Evolutionary conservation across 2,329 filamentous ascomycete species (phyloP).

Genomic region (Pseudopyrenochaeta lycopersici): DNA sequence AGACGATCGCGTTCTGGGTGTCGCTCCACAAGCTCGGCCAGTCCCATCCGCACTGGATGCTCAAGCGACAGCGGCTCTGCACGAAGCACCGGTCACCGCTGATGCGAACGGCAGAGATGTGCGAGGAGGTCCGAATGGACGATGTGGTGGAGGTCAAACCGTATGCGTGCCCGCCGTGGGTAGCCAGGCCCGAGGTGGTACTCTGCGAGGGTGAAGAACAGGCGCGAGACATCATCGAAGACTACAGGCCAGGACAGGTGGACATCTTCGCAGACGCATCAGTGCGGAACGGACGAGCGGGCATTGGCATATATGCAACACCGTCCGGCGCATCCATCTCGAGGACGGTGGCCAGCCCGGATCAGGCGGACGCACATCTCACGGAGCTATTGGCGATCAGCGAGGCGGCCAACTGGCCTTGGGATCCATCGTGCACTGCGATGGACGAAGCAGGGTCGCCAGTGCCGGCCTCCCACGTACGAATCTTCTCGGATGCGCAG

Average conservation of each 20-base stretch:
- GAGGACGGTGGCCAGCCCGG: conserved; percentile 14
- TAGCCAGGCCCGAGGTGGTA: conserved; percentile 19
- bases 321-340: conserved; percentile 5
- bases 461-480: neutral
- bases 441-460: neutral
- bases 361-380: neutral
- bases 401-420: conserved; percentile 2
- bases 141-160: conserved; percentile 21
- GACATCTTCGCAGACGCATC: conserved; percentile 19
- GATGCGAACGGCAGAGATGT: conserved; percentile 20
- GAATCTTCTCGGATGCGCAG: neutral
- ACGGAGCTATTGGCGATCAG: neutral
- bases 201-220: conserved; percentile 14
- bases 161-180: conserved; percentile 20
- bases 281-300: conserved; percentile 11
- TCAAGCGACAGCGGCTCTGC: conserved; percentile 19
- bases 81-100: conserved; percentile 22
- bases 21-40: conserved; percentile 23
- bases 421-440: neutral
- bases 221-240: conserved; percentile 8
- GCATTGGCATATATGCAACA: conserved; percentile 15
- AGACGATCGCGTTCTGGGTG: conserved; percentile 19
- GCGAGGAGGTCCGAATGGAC: conserved; percentile 14
- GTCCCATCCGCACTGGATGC: conserved; percentile 20
- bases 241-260: conserved; percentile 16